phyloP scores from a whole-genome alignment of 495 filamentous ascomycete species.

The Parathielavia appendiculata region DNA sequence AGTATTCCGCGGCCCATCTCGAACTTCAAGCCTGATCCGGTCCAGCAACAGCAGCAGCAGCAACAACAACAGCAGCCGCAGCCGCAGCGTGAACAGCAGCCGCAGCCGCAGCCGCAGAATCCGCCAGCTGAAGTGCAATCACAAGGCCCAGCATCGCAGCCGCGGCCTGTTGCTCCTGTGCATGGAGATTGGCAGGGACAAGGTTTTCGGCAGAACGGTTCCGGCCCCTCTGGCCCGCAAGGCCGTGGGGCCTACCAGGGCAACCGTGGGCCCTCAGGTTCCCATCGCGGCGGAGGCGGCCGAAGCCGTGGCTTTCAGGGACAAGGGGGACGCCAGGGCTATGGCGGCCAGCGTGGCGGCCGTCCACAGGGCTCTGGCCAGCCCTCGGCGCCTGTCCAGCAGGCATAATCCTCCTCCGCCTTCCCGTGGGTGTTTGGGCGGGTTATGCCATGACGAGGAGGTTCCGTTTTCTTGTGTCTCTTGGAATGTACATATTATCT shows the following conservation, averaged over 20 bases:
- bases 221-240: slow-evolving; percentile 20
- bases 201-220: slow-evolving; percentile 25
- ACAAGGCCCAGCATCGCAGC: slow-evolving; percentile 23
- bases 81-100: slow-evolving; percentile 25
- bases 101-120: slow-evolving; percentile 26
- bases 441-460: slow-evolving; percentile 19
- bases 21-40: slow-evolving; percentile 36
- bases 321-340: slow-evolving; percentile 38
- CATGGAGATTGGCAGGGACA: slow-evolving; percentile 29
- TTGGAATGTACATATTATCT: slow-evolving; percentile 34
- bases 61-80: slow-evolving; percentile 28
- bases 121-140: slow-evolving; percentile 19
- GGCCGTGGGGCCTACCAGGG: slow-evolving; percentile 37
- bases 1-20: slow-evolving; percentile 75
- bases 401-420: slow-evolving; percentile 20
- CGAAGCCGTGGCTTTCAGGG: slow-evolving; percentile 34
- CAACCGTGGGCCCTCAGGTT: slow-evolving; percentile 35
- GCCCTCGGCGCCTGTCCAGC: slow-evolving; percentile 28
- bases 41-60: slow-evolving; percentile 26
- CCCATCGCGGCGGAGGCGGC: slow-evolving; percentile 31
- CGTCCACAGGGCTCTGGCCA: slow-evolving; percentile 30
- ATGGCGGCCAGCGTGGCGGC: slow-evolving; percentile 40
- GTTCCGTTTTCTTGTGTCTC: slow-evolving; percentile 16
- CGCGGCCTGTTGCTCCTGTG: slow-evolving; percentile 7
- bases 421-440: not conserved